Evolutionary conservation across 106 monocot genomes (phyloP), one percentile per base, ranked within the genome.

Genomic region (Apostasia ramifera): DNA sequence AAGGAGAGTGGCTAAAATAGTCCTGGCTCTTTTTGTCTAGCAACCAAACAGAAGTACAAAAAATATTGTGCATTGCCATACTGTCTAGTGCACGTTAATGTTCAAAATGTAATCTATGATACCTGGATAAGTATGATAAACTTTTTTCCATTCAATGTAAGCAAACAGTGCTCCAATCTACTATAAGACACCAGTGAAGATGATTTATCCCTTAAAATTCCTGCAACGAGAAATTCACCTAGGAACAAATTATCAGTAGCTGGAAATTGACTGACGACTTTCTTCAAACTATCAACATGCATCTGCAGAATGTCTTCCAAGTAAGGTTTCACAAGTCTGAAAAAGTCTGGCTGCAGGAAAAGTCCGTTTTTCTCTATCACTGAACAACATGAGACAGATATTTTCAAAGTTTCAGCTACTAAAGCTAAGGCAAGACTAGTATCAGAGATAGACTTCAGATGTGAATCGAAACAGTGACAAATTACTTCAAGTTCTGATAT

Each of bases 121-220:
- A 81, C 85, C 85, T 81, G 79, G 50, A 81, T 63, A 40, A 86
- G 71, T 39, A 76, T 79, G 41, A 73, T 44, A 76, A 86, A 76
- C 67, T 79, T 73, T 62, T 69, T 73, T 48, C 86, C 79, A 52
- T 76, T 76, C 55, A 76, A 79, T 42, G 73, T 82, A 41, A 86
- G 76, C 45, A 64, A 73, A 70, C 59, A 79, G 47, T 79, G 76
- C 15, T 77, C 77, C 72, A 73, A 50, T 54, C 66, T 68, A 47
- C 59, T 57, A 65, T 59, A 53, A 14, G 56, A 59, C 5, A 43
- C 68, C 59, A 44, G 46, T 39, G 73, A 48, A 55, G 55, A 54
- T 44, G 60, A 57, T 54, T 60, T 66, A 39, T 74, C 71, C 56
- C 68, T 75, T 12, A 73, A 62, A 58, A 71, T 71, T 63, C 78